phyloP scores from a whole-genome alignment of 345 rosid species.

The Cardamine resedifolia region DNA sequence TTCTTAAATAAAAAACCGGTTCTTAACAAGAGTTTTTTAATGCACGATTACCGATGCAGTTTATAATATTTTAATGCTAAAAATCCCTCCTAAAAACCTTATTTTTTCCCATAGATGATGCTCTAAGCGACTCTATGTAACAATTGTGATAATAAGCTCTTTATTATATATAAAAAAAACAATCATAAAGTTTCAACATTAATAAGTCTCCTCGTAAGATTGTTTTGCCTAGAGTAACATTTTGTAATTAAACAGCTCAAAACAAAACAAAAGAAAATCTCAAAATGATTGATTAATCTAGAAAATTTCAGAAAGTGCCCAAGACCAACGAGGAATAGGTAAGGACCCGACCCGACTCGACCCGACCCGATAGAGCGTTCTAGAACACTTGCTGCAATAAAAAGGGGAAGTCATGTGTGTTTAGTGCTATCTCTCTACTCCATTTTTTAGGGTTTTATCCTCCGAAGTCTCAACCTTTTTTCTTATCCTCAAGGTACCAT shows the following conservation, averaged over 20 bases:
- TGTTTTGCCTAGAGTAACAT: too few relatives aligned
- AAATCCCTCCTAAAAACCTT: too few relatives aligned
- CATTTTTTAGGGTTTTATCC: conserved; percentile 40
- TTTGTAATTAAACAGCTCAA: too few relatives aligned
- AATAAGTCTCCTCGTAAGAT: background rate
- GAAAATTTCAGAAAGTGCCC: background rate
- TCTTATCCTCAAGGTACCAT: conserved; percentile 37
- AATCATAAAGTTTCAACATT: too few relatives aligned
- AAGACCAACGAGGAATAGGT: conserved; percentile 18
- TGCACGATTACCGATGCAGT: too few relatives aligned
- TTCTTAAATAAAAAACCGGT: too few relatives aligned
- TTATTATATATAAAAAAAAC: too few relatives aligned
- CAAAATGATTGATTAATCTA: background rate
- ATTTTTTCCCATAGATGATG: too few relatives aligned
- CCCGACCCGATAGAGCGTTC: conserved; percentile 36
- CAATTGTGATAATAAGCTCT: background rate
- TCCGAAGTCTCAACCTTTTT: conserved; percentile 15
- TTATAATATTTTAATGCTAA: too few relatives aligned
- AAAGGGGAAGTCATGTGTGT: background rate
- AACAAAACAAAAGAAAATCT: background rate
- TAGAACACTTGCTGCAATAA: conserved; percentile 25
- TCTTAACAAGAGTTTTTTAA: too few relatives aligned
- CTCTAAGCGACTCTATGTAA: too few relatives aligned
- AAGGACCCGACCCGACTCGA: conserved; percentile 8
- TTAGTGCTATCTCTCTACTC: conserved; percentile 4